phyloP scores from a whole-genome alignment of 192 early-diverging fungal genomes.

The Umbelopsis isabellina region DNA sequence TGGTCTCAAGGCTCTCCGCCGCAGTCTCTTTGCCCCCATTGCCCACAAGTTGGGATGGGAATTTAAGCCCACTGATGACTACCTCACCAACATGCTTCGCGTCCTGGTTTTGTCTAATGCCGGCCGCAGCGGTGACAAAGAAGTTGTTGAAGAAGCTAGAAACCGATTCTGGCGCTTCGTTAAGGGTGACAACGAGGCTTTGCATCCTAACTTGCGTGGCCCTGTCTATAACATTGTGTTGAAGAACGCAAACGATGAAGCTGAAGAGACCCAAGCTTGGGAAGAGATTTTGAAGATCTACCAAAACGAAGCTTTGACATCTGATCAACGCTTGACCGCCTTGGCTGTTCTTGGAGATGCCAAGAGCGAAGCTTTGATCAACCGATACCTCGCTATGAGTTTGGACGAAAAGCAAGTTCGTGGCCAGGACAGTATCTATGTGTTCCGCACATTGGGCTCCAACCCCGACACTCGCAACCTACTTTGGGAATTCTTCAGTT shows the following conservation, averaged over 20 bases:
- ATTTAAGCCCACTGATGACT: slow-evolving; percentile 68
- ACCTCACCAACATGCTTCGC: slow-evolving; percentile 75
- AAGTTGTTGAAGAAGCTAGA: slow-evolving; percentile 65
- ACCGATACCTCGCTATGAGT: slow-evolving; percentile 63
- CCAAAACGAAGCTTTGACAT: slow-evolving; percentile 56
- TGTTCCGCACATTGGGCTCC: slow-evolving; percentile 53
- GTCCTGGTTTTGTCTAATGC: slow-evolving; percentile 74
- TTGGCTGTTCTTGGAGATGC: slow-evolving; percentile 64
- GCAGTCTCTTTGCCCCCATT: slow-evolving; percentile 75
- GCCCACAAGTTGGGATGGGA: slow-evolving; percentile 82
- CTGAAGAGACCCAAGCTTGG: slow-evolving; percentile 51
- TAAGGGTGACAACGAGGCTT: slow-evolving; percentile 65
- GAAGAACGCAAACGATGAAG: slow-evolving; percentile 55
- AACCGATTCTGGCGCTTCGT: slow-evolving; percentile 71
- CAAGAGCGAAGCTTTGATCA: slow-evolving; percentile 56
- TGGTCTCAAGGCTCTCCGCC: slow-evolving; percentile 67
- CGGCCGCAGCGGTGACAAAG: slow-evolving; percentile 67
- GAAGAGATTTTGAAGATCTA: slow-evolving; percentile 66
- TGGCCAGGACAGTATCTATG: slow-evolving; percentile 70
- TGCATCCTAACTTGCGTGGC: slow-evolving; percentile 75
- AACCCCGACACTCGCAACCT: slow-evolving; percentile 58
- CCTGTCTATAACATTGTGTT: slow-evolving; percentile 77
- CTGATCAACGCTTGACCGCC: slow-evolving; percentile 72
- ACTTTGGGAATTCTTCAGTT: slow-evolving; percentile 71
- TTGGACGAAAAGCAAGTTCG: slow-evolving; percentile 67